Percentiles rank a stretch among this genome's conserved stretches.
Evolutionary conservation across 176 grass and related monocot species (phyloP).

Genomic region (Guadua angustifolia): DNA sequence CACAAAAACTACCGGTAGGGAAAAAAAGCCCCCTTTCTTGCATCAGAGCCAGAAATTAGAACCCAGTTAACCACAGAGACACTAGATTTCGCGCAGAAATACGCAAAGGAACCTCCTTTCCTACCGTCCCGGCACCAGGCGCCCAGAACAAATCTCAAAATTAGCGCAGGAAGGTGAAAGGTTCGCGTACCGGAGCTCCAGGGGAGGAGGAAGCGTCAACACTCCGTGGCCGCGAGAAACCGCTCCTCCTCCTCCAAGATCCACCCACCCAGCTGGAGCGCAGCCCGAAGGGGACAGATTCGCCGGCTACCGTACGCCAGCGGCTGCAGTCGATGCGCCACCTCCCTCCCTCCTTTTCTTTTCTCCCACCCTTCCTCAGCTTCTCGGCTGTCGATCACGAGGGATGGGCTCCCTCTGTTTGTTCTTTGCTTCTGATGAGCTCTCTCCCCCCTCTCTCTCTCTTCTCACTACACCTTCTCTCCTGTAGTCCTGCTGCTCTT

Average conservation of each 20-base stretch:
- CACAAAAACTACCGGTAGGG: neutral
- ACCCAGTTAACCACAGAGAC: neutral
- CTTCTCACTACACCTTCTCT: neutral
- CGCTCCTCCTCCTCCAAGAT: constrained; percentile 35
- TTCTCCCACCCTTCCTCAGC: neutral
- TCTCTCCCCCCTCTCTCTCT: neutral
- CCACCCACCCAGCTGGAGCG: constrained; percentile 3
- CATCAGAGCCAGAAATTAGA: neutral
- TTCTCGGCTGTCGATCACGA: neutral
- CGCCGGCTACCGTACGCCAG: constrained; percentile 4
- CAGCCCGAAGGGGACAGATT: neutral
- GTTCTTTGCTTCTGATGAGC: neutral
- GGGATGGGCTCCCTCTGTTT: neutral
- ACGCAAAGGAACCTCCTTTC: constrained; percentile 1
- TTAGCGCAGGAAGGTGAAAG: neutral
- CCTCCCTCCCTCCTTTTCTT: neutral
- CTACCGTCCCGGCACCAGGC: neutral
- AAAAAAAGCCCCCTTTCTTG: neutral
- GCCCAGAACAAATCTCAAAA: neutral
- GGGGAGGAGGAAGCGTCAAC: neutral
- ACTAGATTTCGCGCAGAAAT: constrained; percentile 17
- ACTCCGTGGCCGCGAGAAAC: neutral
- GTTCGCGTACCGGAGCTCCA: constrained; percentile 34
- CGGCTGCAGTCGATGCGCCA: constrained; percentile 27
- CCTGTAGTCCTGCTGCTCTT: neutral